A percentile compares a stretch with the other conserved stretches of the same genome.
Conservation (phyloP, 257 asterid genomes). For the Misopates orontium region DNA sequence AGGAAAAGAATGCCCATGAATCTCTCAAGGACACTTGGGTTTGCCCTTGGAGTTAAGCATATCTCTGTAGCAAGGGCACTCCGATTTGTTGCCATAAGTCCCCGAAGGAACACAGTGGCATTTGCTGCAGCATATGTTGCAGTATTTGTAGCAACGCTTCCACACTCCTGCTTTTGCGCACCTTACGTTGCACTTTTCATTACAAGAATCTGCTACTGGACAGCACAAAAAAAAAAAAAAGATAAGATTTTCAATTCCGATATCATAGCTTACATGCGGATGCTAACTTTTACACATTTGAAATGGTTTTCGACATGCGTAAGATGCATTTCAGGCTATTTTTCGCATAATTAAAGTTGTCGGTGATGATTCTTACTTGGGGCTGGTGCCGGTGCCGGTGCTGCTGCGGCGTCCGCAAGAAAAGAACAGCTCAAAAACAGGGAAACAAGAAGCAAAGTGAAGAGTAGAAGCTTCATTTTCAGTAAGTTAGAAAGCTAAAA, state of each 20-base stretch:
- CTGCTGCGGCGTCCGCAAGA: slow-evolving; percentile 19
- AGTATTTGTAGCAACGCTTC: slow-evolving; percentile 44
- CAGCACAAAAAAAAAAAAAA: background rate
- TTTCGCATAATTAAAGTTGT: background rate
- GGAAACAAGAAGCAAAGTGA: slow-evolving; percentile 31
- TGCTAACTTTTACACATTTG: background rate
- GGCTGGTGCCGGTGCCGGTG: background rate
- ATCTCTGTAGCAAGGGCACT: slow-evolving; percentile 50
- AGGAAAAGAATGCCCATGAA: background rate
- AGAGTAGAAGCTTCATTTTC: slow-evolving; percentile 35
- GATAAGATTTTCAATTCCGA: background rate
- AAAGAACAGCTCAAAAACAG: slow-evolving; percentile 31
- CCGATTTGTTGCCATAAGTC: slow-evolving; percentile 45
- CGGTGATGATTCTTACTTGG: slow-evolving; percentile 23
- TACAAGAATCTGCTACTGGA: slow-evolving; percentile 32
- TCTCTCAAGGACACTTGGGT: slow-evolving; percentile 42
- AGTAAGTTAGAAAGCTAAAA: background rate
- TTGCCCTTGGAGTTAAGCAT: slow-evolving; percentile 44
- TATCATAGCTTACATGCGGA: background rate
- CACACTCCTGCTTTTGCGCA: slow-evolving; percentile 39
- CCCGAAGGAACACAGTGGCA: slow-evolving; percentile 54
- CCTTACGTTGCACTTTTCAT: slow-evolving; percentile 34
- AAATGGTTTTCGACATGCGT: background rate
- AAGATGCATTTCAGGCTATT: background rate
- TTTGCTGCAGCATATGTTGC: slow-evolving; percentile 41